Base-by-base conservation (phyloP, 768 basidiomycete species). In the Exidia glandulosa region DNA sequence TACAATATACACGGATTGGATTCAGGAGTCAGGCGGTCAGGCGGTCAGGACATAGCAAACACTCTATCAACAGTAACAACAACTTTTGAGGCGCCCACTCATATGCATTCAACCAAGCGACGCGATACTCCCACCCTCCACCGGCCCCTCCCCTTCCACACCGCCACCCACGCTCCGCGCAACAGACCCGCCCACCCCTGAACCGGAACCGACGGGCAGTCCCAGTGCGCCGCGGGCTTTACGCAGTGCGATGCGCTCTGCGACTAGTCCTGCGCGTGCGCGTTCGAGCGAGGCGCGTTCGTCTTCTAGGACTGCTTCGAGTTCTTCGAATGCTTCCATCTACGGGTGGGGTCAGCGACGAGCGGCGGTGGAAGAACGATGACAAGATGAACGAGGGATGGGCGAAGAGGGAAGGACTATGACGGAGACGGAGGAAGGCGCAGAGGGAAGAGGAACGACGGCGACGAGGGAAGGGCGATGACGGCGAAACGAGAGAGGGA, bases 291-390 rank as follows among this genome's bases (percentile, higher is more conserved):
- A 77, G 62, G 87, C 81, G 59, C 93, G 81, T 72, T 99, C 96
- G 57, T 91, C 87, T 70, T 98, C 96, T 57, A 99, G 76, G 9
- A 93, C 75, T 55, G 89, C 87, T 70, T 99, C 96, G 60, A 99
- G 77, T 71, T 91, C 87, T 70, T 97, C 96, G 67, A 98, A 97
- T 70, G 94, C 90, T 1, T 82, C 74, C 84, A 94, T 90, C 79
- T 99, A 98, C 58, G 95, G 77, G 68, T 97, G 30, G 75, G 55
- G 80, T 90, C 66, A 81, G 78, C 61, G 80, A 37, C 36, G 36
- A 19, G 10, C 12, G 19, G 36, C 36, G 12, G 19, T 37, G n/a
- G n/a, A n/a, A 37, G 19, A 37, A 37, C 36, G 12, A 19, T 19
- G 36, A 37, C 12, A 19, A 19, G 36, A 2, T 37, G 36, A 19